phyloP scores from a whole-genome alignment of 441 rosid species.

The Adansonia madagascariensis region DNA sequence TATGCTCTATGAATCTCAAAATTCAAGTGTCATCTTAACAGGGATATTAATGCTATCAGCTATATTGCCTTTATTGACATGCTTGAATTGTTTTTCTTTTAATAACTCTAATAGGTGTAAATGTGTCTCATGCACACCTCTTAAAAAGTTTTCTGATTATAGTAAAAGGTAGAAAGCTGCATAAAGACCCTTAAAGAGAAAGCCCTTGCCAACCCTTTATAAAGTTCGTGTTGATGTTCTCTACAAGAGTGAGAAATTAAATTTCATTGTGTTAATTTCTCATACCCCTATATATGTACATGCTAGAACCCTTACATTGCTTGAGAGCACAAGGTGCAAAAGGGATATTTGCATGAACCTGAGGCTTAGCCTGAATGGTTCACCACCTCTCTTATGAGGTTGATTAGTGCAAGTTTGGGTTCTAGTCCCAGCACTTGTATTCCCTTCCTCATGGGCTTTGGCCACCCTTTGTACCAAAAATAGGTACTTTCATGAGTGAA shows the following conservation, averaged over 20 bases:
- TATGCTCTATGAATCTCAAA: background rate
- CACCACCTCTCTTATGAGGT: background rate
- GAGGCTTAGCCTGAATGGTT: background rate
- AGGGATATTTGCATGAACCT: background rate
- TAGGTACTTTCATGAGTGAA: too few relatives aligned
- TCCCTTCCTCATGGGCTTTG: background rate
- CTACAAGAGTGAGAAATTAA: background rate
- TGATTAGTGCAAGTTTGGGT: background rate
- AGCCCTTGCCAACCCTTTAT: background rate
- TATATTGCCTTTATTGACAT: background rate
- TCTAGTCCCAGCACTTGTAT: background rate
- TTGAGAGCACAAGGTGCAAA: background rate
- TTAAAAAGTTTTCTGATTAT: background rate
- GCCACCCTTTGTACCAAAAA: too few relatives aligned
- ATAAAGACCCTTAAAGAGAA: background rate
- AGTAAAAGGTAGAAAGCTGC: background rate
- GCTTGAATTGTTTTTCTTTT: too few relatives aligned
- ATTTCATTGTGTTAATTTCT: background rate
- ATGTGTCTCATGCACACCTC: background rate
- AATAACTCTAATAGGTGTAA: background rate
- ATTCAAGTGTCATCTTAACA: background rate
- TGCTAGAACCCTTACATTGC: background rate
- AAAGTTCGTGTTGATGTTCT: background rate
- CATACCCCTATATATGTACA: background rate
- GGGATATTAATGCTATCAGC: background rate